These are phyloP conservation scores for Spathaspora sp. DNA, from an alignment of 1,139 yeast species.

Conservation along the genomic window DNA sequence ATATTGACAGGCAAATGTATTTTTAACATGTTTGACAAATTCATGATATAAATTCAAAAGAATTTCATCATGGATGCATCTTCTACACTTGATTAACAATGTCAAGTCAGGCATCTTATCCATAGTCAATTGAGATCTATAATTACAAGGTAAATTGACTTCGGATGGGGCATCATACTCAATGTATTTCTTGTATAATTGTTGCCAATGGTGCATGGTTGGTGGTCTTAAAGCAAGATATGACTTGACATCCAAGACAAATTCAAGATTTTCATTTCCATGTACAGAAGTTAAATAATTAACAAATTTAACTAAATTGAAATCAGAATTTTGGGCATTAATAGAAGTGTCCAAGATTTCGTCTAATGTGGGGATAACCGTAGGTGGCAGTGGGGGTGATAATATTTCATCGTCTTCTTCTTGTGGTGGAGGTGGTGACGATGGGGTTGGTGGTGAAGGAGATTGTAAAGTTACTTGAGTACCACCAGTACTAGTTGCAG, in stretches of 20 bases:
- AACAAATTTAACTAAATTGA: constrained; percentile 9
- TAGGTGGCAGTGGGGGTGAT: constrained; percentile 1
- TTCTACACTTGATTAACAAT: constrained; percentile 10
- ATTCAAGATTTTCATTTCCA: constrained; percentile 16
- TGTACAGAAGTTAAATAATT: constrained; percentile 13
- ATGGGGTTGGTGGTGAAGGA: constrained; percentile 3
- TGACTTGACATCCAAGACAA: constrained; percentile 12
- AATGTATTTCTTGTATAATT: constrained; percentile 12
- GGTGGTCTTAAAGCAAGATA: constrained; percentile 9
- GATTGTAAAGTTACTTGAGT: constrained; percentile 2
- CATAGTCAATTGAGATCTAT: constrained; percentile 9
- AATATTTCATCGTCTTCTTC: neutral
- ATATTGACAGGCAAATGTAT: neutral
- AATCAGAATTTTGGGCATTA: constrained; percentile 2
- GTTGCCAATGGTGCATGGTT: constrained; percentile 12
- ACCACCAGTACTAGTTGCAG: neutral
- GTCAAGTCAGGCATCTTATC: constrained; percentile 8
- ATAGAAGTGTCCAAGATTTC: constrained; percentile 2
- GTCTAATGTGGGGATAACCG: constrained; percentile 4
- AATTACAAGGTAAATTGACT: constrained; percentile 14
- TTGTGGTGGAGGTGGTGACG: constrained; percentile 7
- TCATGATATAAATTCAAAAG: constrained; percentile 14
- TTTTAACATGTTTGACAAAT: constrained; percentile 9
- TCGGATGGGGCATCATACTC: constrained; percentile 13
- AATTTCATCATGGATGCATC: constrained; percentile 13